A percentile compares a stretch with the other conserved stretches of the same genome.
Conservation (phyloP, 2,329 filamentous ascomycete species). For the Emergomyces africanus region DNA sequence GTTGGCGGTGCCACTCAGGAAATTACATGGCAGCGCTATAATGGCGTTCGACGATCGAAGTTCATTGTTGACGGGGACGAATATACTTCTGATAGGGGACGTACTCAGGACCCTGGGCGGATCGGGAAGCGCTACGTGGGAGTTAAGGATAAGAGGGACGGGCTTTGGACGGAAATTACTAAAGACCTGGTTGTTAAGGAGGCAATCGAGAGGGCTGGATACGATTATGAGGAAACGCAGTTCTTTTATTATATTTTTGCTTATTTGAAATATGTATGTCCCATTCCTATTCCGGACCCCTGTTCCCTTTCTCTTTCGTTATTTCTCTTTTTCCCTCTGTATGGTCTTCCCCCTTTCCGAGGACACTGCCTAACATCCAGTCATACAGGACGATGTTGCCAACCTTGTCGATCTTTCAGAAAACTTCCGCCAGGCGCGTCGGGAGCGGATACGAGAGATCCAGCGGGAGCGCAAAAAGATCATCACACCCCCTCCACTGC, state of each 20-base stretch:
- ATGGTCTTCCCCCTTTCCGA: background rate
- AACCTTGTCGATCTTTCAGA: slow-evolving; percentile 73
- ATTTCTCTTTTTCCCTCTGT: background rate
- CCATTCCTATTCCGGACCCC: background rate
- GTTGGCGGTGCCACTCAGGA: slow-evolving; percentile 62
- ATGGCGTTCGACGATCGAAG: slow-evolving; percentile 59
- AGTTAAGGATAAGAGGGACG: slow-evolving; percentile 32
- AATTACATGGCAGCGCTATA: slow-evolving; percentile 67
- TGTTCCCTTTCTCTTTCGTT: background rate
- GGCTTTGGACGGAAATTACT: slow-evolving; percentile 94
- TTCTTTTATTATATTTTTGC: slow-evolving; percentile 87
- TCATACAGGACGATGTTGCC: slow-evolving; percentile 65
- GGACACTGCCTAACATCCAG: background rate
- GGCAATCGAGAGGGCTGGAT: slow-evolving; percentile 72
- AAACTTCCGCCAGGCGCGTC: slow-evolving; percentile 57
- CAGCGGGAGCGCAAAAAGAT: slow-evolving; percentile 30
- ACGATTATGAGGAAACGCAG: slow-evolving; percentile 82
- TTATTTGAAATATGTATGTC: slow-evolving; percentile 73
- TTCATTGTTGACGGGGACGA: slow-evolving; percentile 57
- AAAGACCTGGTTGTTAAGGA: slow-evolving; percentile 81
- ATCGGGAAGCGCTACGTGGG: slow-evolving; percentile 34
- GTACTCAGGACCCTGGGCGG: slow-evolving; percentile 25
- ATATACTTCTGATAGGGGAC: slow-evolving; percentile 40
- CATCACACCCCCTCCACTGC: slow-evolving; percentile 12
- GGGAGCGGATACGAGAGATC: slow-evolving; percentile 47